Conservation (phyloP, 2,329 filamentous ascomycete species). For the Coniochaeta sp. region DNA sequence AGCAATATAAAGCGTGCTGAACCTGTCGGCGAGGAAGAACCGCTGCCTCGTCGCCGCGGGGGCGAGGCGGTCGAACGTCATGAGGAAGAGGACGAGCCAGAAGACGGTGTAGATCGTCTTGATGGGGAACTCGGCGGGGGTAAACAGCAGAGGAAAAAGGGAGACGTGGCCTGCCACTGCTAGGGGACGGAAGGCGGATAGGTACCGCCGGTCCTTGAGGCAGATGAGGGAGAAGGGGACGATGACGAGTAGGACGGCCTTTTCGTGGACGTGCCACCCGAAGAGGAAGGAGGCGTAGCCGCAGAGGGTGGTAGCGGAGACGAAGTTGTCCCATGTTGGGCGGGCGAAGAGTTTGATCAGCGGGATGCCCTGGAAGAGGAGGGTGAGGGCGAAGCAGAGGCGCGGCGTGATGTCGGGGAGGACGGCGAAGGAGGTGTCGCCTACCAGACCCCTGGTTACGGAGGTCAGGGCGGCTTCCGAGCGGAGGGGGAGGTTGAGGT, state of each 20-base stretch:
- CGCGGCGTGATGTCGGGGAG: constrained; percentile 78
- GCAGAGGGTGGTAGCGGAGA: constrained; percentile 84
- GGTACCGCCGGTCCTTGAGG: constrained; percentile 79
- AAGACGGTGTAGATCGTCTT: constrained; percentile 90
- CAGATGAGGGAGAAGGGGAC: constrained; percentile 93
- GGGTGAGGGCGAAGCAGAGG: constrained; percentile 73
- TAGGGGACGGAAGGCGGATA: constrained; percentile 85
- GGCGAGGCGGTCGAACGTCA: constrained; percentile 79
- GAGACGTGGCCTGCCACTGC: constrained; percentile 93
- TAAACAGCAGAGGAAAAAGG: constrained; percentile 89
- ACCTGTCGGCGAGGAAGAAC: constrained; percentile 85
- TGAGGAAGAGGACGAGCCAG: constrained; percentile 82
- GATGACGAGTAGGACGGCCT: constrained; percentile 88
- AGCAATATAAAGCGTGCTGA: constrained; percentile 83
- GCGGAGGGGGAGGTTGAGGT: constrained; percentile 67
- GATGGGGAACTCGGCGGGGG: constrained; percentile 83
- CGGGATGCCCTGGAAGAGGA: constrained; percentile 73
- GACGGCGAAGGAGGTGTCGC: constrained; percentile 89
- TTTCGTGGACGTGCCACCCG: constrained; percentile 98
- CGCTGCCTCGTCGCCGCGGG: constrained; percentile 74
- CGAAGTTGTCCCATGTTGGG: constrained; percentile 82
- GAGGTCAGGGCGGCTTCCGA: constrained; percentile 70
- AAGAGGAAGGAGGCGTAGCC: constrained; percentile 96
- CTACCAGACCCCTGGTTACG: constrained; percentile 86
- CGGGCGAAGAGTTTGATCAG: constrained; percentile 74